Conservation (phyloP, 225 moss, liverwort and hornwort genomes). For the Physcomitrellopsis africana region DNA sequence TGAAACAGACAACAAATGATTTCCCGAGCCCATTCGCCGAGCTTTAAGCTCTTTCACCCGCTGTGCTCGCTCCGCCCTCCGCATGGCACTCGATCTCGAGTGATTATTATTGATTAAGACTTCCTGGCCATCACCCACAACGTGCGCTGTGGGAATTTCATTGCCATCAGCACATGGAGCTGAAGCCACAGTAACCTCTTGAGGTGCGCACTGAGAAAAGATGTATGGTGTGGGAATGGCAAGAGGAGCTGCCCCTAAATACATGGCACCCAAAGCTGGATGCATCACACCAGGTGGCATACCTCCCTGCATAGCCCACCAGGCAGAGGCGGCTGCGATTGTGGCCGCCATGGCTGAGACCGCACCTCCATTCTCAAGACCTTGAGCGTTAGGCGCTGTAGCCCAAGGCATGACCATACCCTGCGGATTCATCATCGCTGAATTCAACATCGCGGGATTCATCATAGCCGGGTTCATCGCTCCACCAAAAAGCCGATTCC, state of each 20-base stretch:
- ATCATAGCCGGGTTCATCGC: constrained; percentile 42
- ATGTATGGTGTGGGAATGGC: constrained; percentile 58
- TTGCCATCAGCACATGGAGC: constrained; percentile 30
- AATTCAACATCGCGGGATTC: constrained; percentile 35
- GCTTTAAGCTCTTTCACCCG: constrained; percentile 67
- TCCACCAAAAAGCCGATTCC: constrained; percentile 52
- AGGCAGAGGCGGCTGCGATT: constrained; percentile 67
- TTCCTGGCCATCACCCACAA: constrained; percentile 35
- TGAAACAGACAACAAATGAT: constrained; percentile 44
- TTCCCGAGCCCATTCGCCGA: constrained; percentile 59
- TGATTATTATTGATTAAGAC: constrained; percentile 34
- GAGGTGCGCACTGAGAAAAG: constrained; percentile 45
- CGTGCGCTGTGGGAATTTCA: constrained; percentile 20
- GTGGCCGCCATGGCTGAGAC: constrained; percentile 65
- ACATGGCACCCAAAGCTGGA: constrained; percentile 57
- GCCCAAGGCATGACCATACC: constrained; percentile 55
- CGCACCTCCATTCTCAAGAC: constrained; percentile 48
- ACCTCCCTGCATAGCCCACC: constrained; percentile 74
- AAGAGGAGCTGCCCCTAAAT: constrained; percentile 40
- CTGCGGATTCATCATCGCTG: constrained; percentile 33
- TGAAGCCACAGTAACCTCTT: constrained; percentile 39
- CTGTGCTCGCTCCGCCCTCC: constrained; percentile 62
- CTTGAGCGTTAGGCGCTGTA: constrained; percentile 33
- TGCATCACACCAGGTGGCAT: constrained; percentile 59
- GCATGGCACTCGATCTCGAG: constrained; percentile 53